Conservation (phyloP, 2,329 filamentous ascomycete species). For the Nigrospora sphaerica region DNA sequence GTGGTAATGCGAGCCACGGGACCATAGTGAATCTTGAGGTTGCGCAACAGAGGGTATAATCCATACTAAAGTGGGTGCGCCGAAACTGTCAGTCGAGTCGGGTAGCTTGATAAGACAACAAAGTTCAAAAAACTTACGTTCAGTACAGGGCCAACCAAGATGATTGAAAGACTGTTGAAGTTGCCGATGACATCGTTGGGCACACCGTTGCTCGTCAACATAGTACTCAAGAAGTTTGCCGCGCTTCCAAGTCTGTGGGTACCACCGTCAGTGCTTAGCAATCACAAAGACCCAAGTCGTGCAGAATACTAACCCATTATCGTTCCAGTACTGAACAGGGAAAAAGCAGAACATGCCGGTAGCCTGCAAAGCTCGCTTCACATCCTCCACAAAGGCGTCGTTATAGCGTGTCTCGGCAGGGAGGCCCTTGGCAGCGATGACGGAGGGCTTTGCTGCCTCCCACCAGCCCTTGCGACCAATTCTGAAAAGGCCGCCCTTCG, state of each 20-base stretch:
- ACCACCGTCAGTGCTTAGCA: not conserved
- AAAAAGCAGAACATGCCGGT: slow-evolving; percentile 53
- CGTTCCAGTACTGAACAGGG: slow-evolving; percentile 36
- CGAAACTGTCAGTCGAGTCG: no score
- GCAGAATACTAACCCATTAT: slow-evolving; percentile 29
- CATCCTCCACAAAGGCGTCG: slow-evolving; percentile 60
- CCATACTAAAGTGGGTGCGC: slow-evolving; percentile 18
- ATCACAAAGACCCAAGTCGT: not conserved
- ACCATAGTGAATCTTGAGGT: slow-evolving; percentile 34
- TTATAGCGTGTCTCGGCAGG: slow-evolving; percentile 42
- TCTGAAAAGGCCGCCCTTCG: slow-evolving; percentile 27
- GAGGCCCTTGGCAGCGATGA: slow-evolving; percentile 33
- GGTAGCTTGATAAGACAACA: no score
- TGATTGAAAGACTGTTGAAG: slow-evolving; percentile 43
- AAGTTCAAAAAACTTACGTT: slow-evolving; percentile 13
- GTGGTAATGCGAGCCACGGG: slow-evolving; percentile 41
- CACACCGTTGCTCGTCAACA: slow-evolving; percentile 38
- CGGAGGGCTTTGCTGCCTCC: slow-evolving; percentile 51
- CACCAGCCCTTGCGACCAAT: slow-evolving; percentile 43
- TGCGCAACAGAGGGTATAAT: slow-evolving; percentile 38
- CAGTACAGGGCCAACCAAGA: slow-evolving; percentile 36
- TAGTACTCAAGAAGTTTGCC: slow-evolving; percentile 37
- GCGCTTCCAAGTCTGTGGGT: slow-evolving; percentile 33
- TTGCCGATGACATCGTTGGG: slow-evolving; percentile 43
- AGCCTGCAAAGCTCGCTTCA: slow-evolving; percentile 51